phyloP scores from a whole-genome alignment of 352 stramenopile genomes.

The Globisporangium takayamanum region DNA sequence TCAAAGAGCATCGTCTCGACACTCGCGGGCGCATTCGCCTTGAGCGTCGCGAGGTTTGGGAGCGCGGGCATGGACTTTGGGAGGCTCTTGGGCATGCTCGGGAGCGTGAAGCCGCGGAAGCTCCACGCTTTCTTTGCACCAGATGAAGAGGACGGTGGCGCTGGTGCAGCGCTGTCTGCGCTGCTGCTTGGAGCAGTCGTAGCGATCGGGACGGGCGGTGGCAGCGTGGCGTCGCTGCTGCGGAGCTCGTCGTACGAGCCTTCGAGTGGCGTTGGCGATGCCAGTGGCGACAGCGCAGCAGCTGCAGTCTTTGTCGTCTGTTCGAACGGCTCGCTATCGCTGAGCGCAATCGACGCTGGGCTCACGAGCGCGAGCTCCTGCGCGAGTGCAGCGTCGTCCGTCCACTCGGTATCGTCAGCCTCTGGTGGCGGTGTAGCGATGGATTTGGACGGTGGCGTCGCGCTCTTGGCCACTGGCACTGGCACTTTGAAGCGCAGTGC shows the following conservation, averaged over 20 bases:
- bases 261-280: background rate
- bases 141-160: background rate
- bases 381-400: background rate
- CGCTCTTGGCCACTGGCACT: slow-evolving; percentile 3
- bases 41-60: slow-evolving; percentile 6
- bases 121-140: slow-evolving; percentile 11
- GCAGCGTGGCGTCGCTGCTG: too few species aligned
- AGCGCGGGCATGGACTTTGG: slow-evolving; percentile 4
- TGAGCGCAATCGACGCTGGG: slow-evolving; percentile 10
- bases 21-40: background rate
- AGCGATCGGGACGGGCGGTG: background rate
- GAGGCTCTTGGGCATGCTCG: slow-evolving; percentile 6
- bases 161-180: background rate
- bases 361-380: slow-evolving; percentile 9
- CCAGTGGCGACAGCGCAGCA: background rate
- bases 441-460: background rate
- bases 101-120: slow-evolving; percentile 12
- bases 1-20: slow-evolving; percentile 12
- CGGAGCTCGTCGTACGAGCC: background rate
- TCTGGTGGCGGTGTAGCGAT: background rate
- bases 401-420: slow-evolving; percentile 1
- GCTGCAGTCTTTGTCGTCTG: background rate
- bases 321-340: slow-evolving; percentile 5
- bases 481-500: slow-evolving; percentile 41
- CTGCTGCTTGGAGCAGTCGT: background rate